phyloP scores from a whole-genome alignment of 2,329 filamentous ascomycete genomes.

The Elsinoe fawcettii region DNA sequence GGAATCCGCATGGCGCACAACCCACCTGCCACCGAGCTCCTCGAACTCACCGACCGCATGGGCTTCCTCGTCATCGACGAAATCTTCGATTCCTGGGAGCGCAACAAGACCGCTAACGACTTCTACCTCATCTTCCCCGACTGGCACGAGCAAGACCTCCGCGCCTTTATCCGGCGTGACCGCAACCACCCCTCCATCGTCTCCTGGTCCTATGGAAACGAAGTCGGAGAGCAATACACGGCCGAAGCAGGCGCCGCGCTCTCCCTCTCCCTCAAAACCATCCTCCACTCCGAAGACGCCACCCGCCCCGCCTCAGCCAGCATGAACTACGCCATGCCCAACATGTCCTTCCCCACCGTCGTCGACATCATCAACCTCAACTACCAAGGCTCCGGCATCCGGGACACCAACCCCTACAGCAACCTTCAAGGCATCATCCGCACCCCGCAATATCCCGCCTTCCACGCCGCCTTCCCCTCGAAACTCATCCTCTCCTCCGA shows the following conservation, averaged over 20 bases:
- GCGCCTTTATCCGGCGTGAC: slow-evolving; percentile 46
- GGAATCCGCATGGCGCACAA: slow-evolving; percentile 48
- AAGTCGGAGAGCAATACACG: slow-evolving; percentile 42
- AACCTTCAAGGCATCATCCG: slow-evolving; percentile 28
- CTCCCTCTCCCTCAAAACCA: slow-evolving; percentile 34
- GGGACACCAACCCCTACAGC: slow-evolving; percentile 27
- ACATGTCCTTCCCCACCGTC: slow-evolving; percentile 33
- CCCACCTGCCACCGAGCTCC: slow-evolving; percentile 44
- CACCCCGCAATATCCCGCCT: slow-evolving; percentile 34
- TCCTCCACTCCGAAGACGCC: slow-evolving; percentile 41
- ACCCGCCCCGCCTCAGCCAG: slow-evolving; percentile 40
- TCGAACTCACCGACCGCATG: slow-evolving; percentile 44
- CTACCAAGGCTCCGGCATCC: slow-evolving; percentile 48
- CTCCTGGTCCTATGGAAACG: slow-evolving; percentile 49
- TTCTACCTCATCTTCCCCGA: slow-evolving; percentile 46
- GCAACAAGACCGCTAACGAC: slow-evolving; percentile 41
- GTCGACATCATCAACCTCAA: slow-evolving; percentile 47
- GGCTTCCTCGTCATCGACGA: slow-evolving; percentile 48
- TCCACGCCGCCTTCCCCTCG: slow-evolving; percentile 39
- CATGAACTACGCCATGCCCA: slow-evolving; percentile 41
- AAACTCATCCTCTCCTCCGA: slow-evolving; percentile 43
- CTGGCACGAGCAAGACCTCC: slow-evolving; percentile 48
- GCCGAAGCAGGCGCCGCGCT: slow-evolving; percentile 28
- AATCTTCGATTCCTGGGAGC: slow-evolving; percentile 47
- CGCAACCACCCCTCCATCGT: slow-evolving; percentile 49